These are phyloP conservation scores for Cryptosporidium felis DNA, from an alignment of 169 alveolate species.

Conservation along the genomic window DNA sequence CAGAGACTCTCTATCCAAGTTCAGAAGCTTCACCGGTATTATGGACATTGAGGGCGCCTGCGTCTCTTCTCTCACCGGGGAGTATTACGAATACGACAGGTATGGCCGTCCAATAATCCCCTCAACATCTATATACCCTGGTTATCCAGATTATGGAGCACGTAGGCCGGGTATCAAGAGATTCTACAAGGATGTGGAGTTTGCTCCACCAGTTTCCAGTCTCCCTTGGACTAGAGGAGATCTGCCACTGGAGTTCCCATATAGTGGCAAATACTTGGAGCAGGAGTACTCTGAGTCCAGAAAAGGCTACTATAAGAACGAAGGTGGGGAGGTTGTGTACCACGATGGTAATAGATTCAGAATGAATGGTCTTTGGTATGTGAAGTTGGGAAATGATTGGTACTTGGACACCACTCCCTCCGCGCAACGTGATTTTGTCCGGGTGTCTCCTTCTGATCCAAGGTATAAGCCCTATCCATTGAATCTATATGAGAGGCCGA, in stretches of 20 bases:
- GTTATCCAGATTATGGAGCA: background rate
- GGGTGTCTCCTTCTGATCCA: background rate
- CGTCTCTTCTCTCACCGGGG: background rate
- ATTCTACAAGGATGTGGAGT: constrained; percentile 21
- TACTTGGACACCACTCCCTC: constrained; percentile 19
- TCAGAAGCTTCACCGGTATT: background rate
- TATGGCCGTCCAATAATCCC: background rate
- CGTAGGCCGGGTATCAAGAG: background rate
- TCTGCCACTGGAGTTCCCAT: background rate
- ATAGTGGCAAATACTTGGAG: background rate
- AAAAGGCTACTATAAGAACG: constrained; percentile 17
- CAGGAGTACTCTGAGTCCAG: constrained; percentile 48
- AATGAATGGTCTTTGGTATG: constrained; percentile 10
- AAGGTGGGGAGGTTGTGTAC: background rate
- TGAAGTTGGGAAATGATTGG: constrained; percentile 55
- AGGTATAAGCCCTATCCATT: background rate
- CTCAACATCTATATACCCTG: background rate
- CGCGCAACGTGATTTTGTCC: background rate
- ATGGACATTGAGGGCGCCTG: constrained; percentile 35
- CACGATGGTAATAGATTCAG: constrained; percentile 55
- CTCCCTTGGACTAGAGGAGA: background rate
- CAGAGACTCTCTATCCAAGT: constrained; percentile 3
- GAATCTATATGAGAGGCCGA: background rate
- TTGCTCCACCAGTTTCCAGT: background rate
- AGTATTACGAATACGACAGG: background rate